A percentile compares a stretch with the other conserved stretches of the same genome.
Conservation (phyloP, 768 basidiomycete genomes). For the Boletus speciosus region DNA sequence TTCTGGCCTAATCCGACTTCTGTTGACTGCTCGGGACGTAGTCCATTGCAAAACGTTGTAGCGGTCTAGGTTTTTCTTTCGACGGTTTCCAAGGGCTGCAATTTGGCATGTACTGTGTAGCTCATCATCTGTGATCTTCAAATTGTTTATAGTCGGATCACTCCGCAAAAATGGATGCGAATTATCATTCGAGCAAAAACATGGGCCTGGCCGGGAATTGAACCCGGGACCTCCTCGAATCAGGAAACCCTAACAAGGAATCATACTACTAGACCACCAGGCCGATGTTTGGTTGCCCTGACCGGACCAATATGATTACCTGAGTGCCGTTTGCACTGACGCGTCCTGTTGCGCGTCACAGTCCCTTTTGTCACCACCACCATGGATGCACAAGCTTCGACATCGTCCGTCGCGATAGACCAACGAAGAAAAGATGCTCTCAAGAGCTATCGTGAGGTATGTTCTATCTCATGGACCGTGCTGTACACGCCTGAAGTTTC, state of each 20-base stretch:
- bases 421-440: conserved; percentile 71
- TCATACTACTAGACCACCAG: conserved; percentile 56
- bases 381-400: conserved; percentile 36
- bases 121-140: too few species aligned
- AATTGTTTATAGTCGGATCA: too few species aligned
- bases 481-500: conserved; percentile 1
- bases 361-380: conserved; percentile 9
- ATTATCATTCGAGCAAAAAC: neutral
- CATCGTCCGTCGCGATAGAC: conserved; percentile 62
- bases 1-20: neutral
- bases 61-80: too few species aligned
- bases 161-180: too few species aligned
- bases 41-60: neutral
- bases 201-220: conserved; percentile 57
- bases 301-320: neutral
- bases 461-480: conserved; percentile 4
- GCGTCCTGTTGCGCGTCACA: conserved; percentile 23
- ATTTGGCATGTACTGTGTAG: neutral
- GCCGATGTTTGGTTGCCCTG: conserved; percentile 14
- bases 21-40: neutral
- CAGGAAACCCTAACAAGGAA: conserved; percentile 46
- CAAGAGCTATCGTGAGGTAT: conserved; percentile 72
- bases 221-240: conserved; percentile 60
- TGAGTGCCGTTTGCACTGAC: conserved; percentile 13
- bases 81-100: neutral